Conservation (phyloP, 805 yeast species). For the Starmerella gropengiesseri region DNA sequence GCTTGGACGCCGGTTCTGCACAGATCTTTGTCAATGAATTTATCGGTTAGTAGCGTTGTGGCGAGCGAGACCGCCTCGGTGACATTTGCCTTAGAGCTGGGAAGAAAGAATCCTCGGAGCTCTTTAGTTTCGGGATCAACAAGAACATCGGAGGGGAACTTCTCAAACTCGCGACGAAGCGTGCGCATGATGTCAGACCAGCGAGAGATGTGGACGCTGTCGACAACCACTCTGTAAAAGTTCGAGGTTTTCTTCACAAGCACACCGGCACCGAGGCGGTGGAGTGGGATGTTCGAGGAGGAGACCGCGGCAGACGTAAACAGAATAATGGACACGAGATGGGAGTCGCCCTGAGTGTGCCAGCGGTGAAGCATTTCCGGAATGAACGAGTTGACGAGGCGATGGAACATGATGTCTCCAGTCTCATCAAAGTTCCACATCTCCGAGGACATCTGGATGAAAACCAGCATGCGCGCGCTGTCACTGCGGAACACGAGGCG, state of each 20-base stretch:
- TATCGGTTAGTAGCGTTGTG: conserved; percentile 60
- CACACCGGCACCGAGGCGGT: conserved; percentile 22
- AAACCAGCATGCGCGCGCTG: conserved; percentile 69
- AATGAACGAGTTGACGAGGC: conserved; percentile 79
- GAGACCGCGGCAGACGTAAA: conserved; percentile 40
- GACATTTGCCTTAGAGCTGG: conserved; percentile 81
- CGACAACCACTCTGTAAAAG: conserved; percentile 87
- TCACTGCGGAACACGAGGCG: conserved; percentile 82
- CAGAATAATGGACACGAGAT: conserved; percentile 75
- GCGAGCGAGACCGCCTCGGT: conserved; percentile 82
- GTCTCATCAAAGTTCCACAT: conserved; percentile 98
- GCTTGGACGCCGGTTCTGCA: conserved; percentile 88
- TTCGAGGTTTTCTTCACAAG: conserved; percentile 73
- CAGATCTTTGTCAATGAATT: conserved; percentile 73
- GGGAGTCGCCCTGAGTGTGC: conserved; percentile 81
- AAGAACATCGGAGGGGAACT: conserved; percentile 64
- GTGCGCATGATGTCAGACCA: conserved; percentile 92
- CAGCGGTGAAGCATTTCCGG: conserved; percentile 83
- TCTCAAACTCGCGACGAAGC: conserved; percentile 71
- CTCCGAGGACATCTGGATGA: conserved; percentile 82
- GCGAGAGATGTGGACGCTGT: conserved; percentile 74
- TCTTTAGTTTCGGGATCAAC: conserved; percentile 34
- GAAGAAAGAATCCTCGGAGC: conserved; percentile 57
- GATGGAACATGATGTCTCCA: conserved; percentile 89
- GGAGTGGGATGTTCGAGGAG: too few relatives aligned